Percentiles rank a stretch among this genome's conserved stretches.
phyloP scores from a whole-genome alignment of 441 rosid species.

The Mallotus japonicus region DNA sequence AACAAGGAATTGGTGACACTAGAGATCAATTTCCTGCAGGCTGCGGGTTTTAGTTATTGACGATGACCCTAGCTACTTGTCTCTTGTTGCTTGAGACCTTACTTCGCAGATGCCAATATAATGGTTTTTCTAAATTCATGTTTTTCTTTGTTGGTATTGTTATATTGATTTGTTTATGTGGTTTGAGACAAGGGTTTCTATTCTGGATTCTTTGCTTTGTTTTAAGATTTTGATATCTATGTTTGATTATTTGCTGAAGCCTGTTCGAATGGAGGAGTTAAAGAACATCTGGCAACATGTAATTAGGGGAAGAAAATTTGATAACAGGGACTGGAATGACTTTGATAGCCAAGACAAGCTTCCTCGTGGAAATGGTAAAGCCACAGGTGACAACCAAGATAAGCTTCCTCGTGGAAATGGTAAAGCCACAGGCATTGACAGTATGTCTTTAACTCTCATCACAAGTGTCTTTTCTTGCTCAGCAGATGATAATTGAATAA shows the following conservation, averaged over 20 bases:
- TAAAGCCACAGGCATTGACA: constrained; percentile 58
- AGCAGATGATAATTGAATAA: not conserved
- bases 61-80: constrained; percentile 67
- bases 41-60: constrained; percentile 95
- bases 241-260: constrained; percentile 74
- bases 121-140: constrained; percentile 38
- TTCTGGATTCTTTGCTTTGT: constrained; percentile 4
- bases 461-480: not conserved
- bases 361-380: constrained; percentile 38
- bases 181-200: constrained; percentile 14
- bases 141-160: not conserved
- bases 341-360: constrained; percentile 37
- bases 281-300: constrained; percentile 95
- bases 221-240: constrained; percentile 7
- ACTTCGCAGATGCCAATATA: constrained; percentile 77
- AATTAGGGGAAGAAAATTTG: constrained; percentile 60
- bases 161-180: constrained; percentile 11
- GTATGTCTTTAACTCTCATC: constrained; percentile 48
- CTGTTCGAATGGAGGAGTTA: constrained; percentile 83
- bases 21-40: constrained; percentile 73
- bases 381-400: constrained; percentile 35
- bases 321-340: constrained; percentile 35
- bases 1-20: constrained; percentile 37
- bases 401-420: constrained; percentile 32
- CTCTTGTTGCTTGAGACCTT: constrained; percentile 60